Evolutionary conservation across 805 yeast species (phyloP).

Genomic region (Candida fluviatilis): DNA sequence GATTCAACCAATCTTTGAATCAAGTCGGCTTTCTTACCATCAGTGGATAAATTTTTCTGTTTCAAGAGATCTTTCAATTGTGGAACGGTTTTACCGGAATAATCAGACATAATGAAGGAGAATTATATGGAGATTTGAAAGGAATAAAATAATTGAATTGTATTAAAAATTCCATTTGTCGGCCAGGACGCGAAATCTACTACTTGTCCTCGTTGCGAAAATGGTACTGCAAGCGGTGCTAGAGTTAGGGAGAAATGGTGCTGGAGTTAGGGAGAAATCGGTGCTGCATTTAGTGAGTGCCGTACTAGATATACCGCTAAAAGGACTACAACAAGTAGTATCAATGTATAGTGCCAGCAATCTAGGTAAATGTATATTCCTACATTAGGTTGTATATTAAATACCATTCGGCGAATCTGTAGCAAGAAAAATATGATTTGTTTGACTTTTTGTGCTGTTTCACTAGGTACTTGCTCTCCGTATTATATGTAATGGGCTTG

Average conservation of each 20-base stretch:
- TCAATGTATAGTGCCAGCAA: no score
- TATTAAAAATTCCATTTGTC: neutral
- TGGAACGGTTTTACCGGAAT: conserved; percentile 68
- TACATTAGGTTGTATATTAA: no score
- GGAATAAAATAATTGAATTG: neutral
- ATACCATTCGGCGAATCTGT: no score
- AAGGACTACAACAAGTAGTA: no score
- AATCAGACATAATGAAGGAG: conserved; percentile 43
- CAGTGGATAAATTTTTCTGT: conserved; percentile 57
- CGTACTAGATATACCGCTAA: no score
- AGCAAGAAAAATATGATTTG: no score
- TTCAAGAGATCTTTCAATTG: conserved; percentile 79
- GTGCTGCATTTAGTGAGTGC: no score
- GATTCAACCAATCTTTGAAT: conserved; percentile 65
- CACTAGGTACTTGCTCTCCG: no score
- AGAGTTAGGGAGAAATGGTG: neutral
- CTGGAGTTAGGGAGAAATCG: no score
- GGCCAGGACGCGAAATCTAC: neutral
- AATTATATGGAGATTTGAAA: neutral
- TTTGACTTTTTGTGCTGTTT: no score
- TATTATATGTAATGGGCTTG: no score
- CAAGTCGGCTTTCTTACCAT: conserved; percentile 81
- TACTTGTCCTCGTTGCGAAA: neutral
- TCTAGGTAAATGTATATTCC: no score
- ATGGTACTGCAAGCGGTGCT: neutral